A percentile compares a stretch with the other conserved stretches of the same genome.
phyloP scores from a whole-genome alignment of 257 asterid species.

The Salvia splendens region DNA sequence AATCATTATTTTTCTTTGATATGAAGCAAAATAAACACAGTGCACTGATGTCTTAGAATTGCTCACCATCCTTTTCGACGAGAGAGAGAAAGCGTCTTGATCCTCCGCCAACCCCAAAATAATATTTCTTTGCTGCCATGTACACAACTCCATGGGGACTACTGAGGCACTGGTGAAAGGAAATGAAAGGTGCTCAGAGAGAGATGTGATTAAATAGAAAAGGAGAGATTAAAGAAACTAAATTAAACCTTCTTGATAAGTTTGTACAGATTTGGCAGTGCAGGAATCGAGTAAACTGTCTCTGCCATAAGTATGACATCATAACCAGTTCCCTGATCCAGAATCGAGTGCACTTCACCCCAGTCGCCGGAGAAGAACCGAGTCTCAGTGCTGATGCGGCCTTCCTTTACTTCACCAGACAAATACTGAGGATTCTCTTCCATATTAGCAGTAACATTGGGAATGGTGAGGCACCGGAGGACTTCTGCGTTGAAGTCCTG shows the following conservation, averaged over 20 bases:
- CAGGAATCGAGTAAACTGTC: slow-evolving; percentile 82
- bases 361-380: slow-evolving; percentile 96
- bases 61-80: slow-evolving; percentile 79
- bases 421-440: slow-evolving; percentile 36
- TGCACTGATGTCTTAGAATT: slow-evolving; percentile 8
- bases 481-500: slow-evolving; percentile 98
- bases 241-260: slow-evolving; percentile 73
- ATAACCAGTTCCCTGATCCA: slow-evolving; percentile 46
- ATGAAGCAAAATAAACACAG: slow-evolving; percentile 13
- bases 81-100: slow-evolving; percentile 77
- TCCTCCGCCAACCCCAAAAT: slow-evolving; percentile 99
- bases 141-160: slow-evolving; percentile 70
- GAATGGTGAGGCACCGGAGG: slow-evolving; percentile 76
- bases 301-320: slow-evolving; percentile 96
- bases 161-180: slow-evolving; percentile 55
- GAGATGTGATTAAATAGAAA: slow-evolving; percentile 4
- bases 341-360: slow-evolving; percentile 69
- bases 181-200: slow-evolving; percentile 13
- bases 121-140: slow-evolving; percentile 94
- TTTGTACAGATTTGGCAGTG: slow-evolving; percentile 63
- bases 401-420: slow-evolving; percentile 27
- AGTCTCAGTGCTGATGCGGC: slow-evolving; percentile 39
- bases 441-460: slow-evolving; percentile 72
- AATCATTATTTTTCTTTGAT: slow-evolving; percentile 1
- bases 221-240: background rate